Evolutionary conservation across 352 stramenopile species (phyloP).

Genomic region (Elongisporangium anandrum): DNA sequence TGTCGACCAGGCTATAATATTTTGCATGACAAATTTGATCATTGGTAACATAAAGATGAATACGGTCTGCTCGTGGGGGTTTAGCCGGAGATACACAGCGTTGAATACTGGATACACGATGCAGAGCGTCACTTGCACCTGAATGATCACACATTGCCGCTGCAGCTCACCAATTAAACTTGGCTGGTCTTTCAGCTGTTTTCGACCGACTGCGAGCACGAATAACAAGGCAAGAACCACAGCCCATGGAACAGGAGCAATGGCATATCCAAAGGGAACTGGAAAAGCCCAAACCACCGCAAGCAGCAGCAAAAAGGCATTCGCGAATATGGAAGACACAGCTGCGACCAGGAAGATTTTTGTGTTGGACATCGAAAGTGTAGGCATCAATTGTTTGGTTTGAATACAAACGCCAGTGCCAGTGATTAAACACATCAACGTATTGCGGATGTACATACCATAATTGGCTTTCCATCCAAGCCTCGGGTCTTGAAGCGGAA

Average conservation of each 20-base stretch:
- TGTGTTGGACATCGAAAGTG: background rate
- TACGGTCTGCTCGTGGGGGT: background rate
- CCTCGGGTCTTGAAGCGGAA: background rate
- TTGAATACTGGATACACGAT: background rate
- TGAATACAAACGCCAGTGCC: background rate
- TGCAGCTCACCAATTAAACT: background rate
- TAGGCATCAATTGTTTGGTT: background rate
- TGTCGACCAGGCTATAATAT: constrained; percentile 12
- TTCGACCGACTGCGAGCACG: background rate
- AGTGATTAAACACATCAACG: background rate
- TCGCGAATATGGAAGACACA: background rate
- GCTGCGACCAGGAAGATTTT: background rate
- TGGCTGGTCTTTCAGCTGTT: background rate
- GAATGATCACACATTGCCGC: background rate
- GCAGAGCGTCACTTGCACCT: background rate
- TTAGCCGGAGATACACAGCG: background rate
- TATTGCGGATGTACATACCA: background rate
- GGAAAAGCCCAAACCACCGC: background rate
- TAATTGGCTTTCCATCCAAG: background rate
- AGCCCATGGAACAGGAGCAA: background rate
- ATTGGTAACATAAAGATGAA: constrained; percentile 18
- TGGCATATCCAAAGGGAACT: background rate
- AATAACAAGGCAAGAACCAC: background rate
- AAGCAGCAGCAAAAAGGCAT: background rate
- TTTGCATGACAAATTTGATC: constrained; percentile 21